Evolutionary conservation across 2,329 filamentous ascomycete genomes (phyloP).

Genomic region (Fusarium nurragi): DNA sequence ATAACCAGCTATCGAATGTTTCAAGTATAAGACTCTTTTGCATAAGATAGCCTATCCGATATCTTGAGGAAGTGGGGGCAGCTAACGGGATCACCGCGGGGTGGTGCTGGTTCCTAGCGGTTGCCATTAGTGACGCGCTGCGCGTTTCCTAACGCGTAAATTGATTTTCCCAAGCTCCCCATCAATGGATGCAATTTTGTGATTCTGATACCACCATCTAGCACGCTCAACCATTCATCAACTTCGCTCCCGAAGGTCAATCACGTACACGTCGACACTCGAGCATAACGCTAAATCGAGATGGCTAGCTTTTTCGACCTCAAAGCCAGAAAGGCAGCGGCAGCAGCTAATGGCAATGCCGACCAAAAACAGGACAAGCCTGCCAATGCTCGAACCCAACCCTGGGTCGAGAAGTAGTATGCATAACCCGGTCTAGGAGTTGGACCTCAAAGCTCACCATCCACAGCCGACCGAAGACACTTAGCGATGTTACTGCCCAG

Average conservation of each 20-base stretch:
- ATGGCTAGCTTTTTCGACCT: constrained; percentile 97
- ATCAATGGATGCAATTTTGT: constrained; percentile 8
- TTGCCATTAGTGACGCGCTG: constrained; percentile 30
- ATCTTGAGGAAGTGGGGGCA: neutral
- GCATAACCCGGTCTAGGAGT: constrained; percentile 37
- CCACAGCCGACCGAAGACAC: constrained; percentile 85
- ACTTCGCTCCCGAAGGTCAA: neutral
- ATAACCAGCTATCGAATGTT: too few species aligned
- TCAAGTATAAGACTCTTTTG: too few species aligned
- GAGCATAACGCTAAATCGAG: neutral
- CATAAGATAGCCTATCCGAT: constrained; percentile 2
- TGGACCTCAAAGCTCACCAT: constrained; percentile 8
- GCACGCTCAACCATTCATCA: neutral
- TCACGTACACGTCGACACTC: neutral
- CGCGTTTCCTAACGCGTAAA: constrained; percentile 45
- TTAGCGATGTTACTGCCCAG: constrained; percentile 95
- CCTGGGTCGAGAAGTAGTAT: constrained; percentile 99
- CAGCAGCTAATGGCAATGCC: constrained; percentile 70
- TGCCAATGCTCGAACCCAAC: constrained; percentile 74
- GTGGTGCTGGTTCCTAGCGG: neutral
- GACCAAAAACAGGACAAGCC: constrained; percentile 72
- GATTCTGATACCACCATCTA: constrained; percentile 4
- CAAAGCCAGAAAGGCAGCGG: constrained; percentile 85
- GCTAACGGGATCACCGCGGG: neutral
- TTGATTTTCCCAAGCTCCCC: constrained; percentile 40